Percentiles rank a stretch among this genome's conserved stretches.
Evolutionary conservation across 345 rosid genomes (phyloP).

Genomic region (Cardamine resedifolia): DNA sequence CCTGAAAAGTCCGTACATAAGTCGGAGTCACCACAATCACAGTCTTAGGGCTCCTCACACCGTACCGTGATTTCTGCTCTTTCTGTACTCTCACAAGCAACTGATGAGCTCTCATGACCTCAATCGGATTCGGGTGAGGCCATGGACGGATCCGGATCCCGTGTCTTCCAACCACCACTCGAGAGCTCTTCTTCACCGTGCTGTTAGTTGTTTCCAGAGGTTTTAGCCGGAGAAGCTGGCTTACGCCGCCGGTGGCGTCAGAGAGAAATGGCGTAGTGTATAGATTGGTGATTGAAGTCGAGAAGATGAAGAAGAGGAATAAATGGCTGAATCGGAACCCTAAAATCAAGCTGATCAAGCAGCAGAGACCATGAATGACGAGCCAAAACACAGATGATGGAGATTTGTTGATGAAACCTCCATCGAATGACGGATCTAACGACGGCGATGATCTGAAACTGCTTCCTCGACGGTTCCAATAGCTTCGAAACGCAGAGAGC

Average conservation of each 20-base stretch:
- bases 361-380: slow-evolving; percentile 70
- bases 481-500: slow-evolving; percentile 79
- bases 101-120: slow-evolving; percentile 90
- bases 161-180: slow-evolving; percentile 94
- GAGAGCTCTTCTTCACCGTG: slow-evolving; percentile 37
- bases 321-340: slow-evolving; percentile 95
- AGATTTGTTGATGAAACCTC: slow-evolving; percentile 45
- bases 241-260: slow-evolving; percentile 18
- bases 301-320: slow-evolving; percentile 84
- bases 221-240: slow-evolving; percentile 27
- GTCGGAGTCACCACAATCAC: slow-evolving; percentile 90
- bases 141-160: slow-evolving; percentile 99
- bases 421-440: slow-evolving; percentile 61
- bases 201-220: slow-evolving; percentile 26
- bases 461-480: slow-evolving; percentile 61
- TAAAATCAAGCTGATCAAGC: slow-evolving; percentile 82
- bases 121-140: slow-evolving; percentile 96
- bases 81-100: slow-evolving; percentile 81
- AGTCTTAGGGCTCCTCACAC: slow-evolving; percentile 68
- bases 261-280: slow-evolving; percentile 63
- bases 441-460: slow-evolving; percentile 53
- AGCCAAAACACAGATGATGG: slow-evolving; percentile 84
- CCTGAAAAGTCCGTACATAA: slow-evolving; percentile 92
- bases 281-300: slow-evolving; percentile 56
- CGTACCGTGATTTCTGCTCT: slow-evolving; percentile 81